Conservation (phyloP, 163 green algal genomes). For the Chlamydomonas reinhardtii region DNA sequence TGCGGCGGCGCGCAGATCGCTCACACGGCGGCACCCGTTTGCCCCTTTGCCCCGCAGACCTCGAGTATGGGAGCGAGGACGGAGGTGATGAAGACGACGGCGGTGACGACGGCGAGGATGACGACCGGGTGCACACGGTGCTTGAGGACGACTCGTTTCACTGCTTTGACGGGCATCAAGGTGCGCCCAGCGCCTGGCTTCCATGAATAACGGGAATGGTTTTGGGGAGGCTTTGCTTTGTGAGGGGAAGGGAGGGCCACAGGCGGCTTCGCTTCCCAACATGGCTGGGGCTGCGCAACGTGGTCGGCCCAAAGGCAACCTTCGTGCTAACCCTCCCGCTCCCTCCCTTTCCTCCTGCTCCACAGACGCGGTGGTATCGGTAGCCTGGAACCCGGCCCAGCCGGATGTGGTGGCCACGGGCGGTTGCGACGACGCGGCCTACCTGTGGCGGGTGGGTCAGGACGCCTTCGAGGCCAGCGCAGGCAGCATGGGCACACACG, state of each 20-base stretch:
- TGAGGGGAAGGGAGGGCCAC: too few species aligned
- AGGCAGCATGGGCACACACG: constrained; percentile 63
- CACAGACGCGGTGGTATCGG: constrained; percentile 82
- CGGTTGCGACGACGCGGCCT: constrained; percentile 84
- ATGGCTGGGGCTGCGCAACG: too few species aligned
- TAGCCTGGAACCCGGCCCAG: constrained; percentile 78
- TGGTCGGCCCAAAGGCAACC: too few species aligned
- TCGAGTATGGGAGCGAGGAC: constrained; percentile 40
- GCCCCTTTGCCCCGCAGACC: not conserved
- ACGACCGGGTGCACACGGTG: constrained; percentile 15
- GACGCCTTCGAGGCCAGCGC: constrained; percentile 76
- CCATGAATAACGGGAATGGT: too few species aligned
- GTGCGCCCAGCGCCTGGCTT: constrained; percentile 6
- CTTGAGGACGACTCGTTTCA: constrained; percentile 75
- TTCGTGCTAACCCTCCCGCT: too few species aligned
- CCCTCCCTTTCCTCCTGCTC: not conserved
- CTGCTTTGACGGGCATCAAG: constrained; percentile 71
- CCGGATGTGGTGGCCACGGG: constrained; percentile 81
- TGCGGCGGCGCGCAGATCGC: too few species aligned
- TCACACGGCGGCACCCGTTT: too few species aligned
- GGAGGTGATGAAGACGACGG: constrained; percentile 33
- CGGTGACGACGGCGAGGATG: constrained; percentile 12
- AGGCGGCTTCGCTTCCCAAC: too few species aligned
- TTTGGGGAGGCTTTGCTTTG: too few species aligned
- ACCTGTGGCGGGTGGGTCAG: constrained; percentile 82